These are phyloP conservation scores for Nidularia pulvinata DNA, from an alignment of 768 basidiomycete genomes.

Conservation along the genomic window DNA sequence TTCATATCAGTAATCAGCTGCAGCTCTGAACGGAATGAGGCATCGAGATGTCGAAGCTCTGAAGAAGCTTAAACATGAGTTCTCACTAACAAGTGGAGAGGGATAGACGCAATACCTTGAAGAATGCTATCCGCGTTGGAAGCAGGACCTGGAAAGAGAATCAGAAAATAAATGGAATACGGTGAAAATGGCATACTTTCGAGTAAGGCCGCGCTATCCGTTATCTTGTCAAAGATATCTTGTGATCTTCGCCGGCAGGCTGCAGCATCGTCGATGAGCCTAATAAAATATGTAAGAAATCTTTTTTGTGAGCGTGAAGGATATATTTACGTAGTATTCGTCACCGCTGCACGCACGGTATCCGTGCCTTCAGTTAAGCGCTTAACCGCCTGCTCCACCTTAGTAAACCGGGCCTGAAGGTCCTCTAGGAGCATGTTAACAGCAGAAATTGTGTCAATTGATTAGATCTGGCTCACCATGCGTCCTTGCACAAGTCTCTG, in stretches of 20 bases:
- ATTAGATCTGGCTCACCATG: constrained; percentile 51
- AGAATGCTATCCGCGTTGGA: constrained; percentile 48
- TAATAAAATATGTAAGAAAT: constrained; percentile 16
- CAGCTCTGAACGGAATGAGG: constrained; percentile 60
- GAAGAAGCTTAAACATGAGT: constrained; percentile 2
- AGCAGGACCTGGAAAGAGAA: constrained; percentile 31
- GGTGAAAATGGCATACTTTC: constrained; percentile 37
- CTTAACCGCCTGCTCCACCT: constrained; percentile 51
- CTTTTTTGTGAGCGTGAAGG: not conserved
- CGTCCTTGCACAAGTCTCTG: constrained; percentile 64
- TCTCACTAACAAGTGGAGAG: not conserved
- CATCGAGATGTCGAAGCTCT: constrained; percentile 70
- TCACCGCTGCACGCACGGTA: constrained; percentile 48
- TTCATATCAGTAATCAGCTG: constrained; percentile 54
- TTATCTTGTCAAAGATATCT: constrained; percentile 56
- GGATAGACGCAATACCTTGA: constrained; percentile 38
- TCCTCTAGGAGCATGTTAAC: constrained; percentile 44
- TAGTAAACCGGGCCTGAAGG: constrained; percentile 48
- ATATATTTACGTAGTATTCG: constrained; percentile 40
- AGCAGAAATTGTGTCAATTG: not conserved
- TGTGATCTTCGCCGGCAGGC: constrained; percentile 53
- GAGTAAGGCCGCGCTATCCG: constrained; percentile 44
- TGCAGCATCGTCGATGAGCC: constrained; percentile 62
- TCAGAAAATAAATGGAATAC: not conserved
- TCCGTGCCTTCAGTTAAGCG: constrained; percentile 60